Percentiles rank a stretch among this genome's conserved stretches.
These are phyloP conservation scores for Wickerhamia fluorescens DNA, from an alignment of 805 yeast species.

Conservation along the genomic window DNA sequence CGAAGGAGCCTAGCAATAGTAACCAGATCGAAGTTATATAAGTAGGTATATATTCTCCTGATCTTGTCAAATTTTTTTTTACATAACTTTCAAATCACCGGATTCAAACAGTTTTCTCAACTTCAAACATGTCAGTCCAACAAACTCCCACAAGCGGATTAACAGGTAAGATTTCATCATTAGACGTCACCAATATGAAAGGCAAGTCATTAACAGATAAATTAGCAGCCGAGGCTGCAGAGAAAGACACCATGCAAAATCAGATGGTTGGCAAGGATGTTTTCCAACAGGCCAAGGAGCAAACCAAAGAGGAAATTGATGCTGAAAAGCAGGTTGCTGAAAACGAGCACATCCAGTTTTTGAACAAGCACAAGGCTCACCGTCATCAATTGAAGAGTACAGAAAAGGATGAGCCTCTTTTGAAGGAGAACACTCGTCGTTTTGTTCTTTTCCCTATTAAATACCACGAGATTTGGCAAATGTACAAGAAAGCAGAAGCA, in stretches of 20 bases:
- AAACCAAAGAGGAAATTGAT: conserved; percentile 13
- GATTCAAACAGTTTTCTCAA: no score
- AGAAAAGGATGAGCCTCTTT: conserved; percentile 86
- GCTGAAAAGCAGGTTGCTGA: conserved; percentile 18
- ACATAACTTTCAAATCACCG: no score
- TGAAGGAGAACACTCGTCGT: conserved; percentile 77
- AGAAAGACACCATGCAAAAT: conserved; percentile 24
- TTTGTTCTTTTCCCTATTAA: conserved; percentile 93
- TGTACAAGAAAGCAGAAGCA: conserved; percentile 98
- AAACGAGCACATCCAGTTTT: conserved; percentile 46
- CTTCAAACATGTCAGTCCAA: conserved; percentile 51
- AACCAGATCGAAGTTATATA: no score
- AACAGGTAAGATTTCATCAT: conserved; percentile 36
- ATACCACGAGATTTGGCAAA: conserved; percentile 97
- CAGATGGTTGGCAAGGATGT: conserved; percentile 11
- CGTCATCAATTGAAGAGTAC: conserved; percentile 65
- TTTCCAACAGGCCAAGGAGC: conserved; percentile 11
- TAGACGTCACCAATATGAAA: conserved; percentile 25
- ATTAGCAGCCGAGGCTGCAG: conserved; percentile 35
- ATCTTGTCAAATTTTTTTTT: no score
- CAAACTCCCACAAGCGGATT: conserved; percentile 54
- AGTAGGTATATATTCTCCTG: no score
- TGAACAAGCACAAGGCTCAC: conserved; percentile 57
- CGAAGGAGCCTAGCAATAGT: no score
- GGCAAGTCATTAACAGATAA: conserved; percentile 36